A percentile compares a stretch with the other conserved stretches of the same genome.
Evolutionary conservation across 768 basidiomycete genomes (phyloP).

Genomic region (Mycena capillaripes): DNA sequence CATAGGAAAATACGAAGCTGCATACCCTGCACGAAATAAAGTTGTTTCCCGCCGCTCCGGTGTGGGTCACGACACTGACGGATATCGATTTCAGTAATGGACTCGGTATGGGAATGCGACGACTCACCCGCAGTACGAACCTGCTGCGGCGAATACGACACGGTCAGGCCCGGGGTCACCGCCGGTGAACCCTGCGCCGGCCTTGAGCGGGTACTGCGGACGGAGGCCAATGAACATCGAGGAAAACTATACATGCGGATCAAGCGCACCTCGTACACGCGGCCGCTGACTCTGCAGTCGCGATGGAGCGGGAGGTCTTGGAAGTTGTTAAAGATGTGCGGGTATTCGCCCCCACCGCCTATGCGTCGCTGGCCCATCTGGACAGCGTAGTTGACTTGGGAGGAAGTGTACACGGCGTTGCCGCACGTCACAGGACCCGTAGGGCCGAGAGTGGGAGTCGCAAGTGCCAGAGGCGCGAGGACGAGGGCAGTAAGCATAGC

Average conservation of each 20-base stretch:
- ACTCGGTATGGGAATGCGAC: not conserved
- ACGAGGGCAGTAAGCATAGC: not conserved
- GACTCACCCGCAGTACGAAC: not conserved
- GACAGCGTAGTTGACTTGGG: not conserved
- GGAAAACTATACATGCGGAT: not conserved
- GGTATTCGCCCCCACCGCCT: not conserved
- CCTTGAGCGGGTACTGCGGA: not conserved
- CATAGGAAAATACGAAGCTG: not conserved
- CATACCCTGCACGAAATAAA: not conserved
- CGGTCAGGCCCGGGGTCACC: not conserved
- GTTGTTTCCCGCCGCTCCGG: not conserved
- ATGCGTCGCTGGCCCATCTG: not conserved
- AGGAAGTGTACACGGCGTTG: not conserved
- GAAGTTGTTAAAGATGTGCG: not conserved
- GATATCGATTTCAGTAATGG: not conserved
- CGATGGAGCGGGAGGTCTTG: not conserved
- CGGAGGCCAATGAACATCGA: not conserved
- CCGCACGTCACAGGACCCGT: not conserved
- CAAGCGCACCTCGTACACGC: not conserved
- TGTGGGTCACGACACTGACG: not conserved
- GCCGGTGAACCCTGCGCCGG: not conserved
- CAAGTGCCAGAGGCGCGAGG: not conserved
- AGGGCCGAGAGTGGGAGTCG: not conserved
- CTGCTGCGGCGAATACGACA: not conserved
- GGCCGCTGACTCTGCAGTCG: not conserved